These are phyloP conservation scores for Leishmania mexicana DNA, from an alignment of 208 protist genomes.

Conservation along the genomic window DNA sequence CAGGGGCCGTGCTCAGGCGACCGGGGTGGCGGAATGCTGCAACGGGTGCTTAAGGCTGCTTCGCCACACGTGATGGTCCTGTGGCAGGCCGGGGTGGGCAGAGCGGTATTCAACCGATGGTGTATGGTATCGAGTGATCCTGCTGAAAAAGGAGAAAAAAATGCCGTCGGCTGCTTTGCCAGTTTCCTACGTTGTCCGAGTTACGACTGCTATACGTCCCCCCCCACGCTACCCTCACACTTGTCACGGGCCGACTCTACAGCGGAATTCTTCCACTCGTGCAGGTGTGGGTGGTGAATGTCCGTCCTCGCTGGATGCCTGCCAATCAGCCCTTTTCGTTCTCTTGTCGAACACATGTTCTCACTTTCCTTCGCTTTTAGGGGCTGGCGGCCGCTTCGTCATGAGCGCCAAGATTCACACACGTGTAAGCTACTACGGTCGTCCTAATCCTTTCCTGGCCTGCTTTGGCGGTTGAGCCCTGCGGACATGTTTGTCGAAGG, in stretches of 20 bases:
- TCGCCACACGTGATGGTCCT: not conserved
- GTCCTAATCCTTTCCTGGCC: not conserved
- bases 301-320: not conserved
- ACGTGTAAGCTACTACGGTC: not conserved
- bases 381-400: not conserved
- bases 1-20: not conserved
- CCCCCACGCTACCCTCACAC: not conserved
- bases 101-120: not conserved
- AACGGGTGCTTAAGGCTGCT: not conserved
- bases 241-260: not conserved
- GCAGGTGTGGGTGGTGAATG: not conserved
- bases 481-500: conserved; percentile 26
- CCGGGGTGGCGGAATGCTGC: not conserved
- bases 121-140: not conserved
- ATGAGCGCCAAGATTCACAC: not conserved
- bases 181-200: too few relatives aligned
- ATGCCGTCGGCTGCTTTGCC: not conserved
- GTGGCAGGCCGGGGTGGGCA: not conserved
- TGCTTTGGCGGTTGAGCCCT: not conserved
- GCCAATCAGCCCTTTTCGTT: not conserved
- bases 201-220: not conserved
- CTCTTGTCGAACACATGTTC: too few relatives aligned
- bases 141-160: not conserved
- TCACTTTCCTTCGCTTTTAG: not conserved
- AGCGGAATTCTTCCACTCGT: not conserved